These are phyloP conservation scores for Pseudogymnoascus sp. DNA, from an alignment of 2,329 filamentous ascomycete species.

Conservation along the genomic window DNA sequence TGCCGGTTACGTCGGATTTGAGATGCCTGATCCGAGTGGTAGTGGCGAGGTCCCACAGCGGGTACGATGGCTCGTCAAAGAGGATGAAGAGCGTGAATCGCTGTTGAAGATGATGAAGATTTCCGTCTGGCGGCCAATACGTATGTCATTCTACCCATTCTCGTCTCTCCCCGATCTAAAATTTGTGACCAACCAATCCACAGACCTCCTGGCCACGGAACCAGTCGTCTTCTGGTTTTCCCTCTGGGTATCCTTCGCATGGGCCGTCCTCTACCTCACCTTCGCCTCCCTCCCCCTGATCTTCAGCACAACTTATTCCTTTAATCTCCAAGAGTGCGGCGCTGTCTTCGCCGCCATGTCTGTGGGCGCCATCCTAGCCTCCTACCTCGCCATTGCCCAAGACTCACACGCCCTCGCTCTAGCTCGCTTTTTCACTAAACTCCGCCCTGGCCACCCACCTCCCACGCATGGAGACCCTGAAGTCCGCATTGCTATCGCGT, in stretches of 20 bases:
- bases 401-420: conserved; percentile 49
- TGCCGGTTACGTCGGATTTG: conserved; percentile 41
- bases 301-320: conserved; percentile 59
- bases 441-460: conserved; percentile 32
- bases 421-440: conserved; percentile 33
- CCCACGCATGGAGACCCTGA: conserved; percentile 54
- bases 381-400: conserved; percentile 62
- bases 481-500: conserved; percentile 74
- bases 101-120: conserved; percentile 62
- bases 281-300: conserved; percentile 76
- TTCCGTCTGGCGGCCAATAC: conserved; percentile 71
- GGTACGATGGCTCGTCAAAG: conserved; percentile 71
- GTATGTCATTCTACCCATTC: conserved; percentile 27
- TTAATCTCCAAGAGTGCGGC: conserved; percentile 59
- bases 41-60: neutral
- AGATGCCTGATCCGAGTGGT: conserved; percentile 31
- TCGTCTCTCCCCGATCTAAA: neutral
- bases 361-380: conserved; percentile 58
- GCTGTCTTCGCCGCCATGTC: conserved; percentile 68
- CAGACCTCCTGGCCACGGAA: conserved; percentile 61
- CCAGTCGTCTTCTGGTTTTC: conserved; percentile 81
- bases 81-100: conserved; percentile 67
- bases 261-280: conserved; percentile 81
- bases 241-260: conserved; percentile 82
- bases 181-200: neutral